Percentiles rank a stretch among this genome's conserved stretches.
Evolutionary conservation across 2,329 filamentous ascomycete species (phyloP).

Genomic region (Pseudogymnoascus sp.): DNA sequence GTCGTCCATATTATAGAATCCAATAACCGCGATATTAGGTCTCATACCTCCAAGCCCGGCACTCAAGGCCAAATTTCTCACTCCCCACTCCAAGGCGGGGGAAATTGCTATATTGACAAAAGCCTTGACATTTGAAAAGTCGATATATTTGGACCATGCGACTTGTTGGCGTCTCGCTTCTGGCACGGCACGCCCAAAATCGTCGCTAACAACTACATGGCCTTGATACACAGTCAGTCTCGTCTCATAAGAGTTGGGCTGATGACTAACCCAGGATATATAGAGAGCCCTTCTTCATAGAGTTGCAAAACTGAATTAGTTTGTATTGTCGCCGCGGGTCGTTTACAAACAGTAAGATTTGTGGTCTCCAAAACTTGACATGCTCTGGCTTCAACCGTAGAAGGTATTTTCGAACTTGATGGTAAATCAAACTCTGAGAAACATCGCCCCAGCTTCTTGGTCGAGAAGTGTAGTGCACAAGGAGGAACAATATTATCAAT

Average conservation of each 20-base stretch:
- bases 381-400: conserved; percentile 78
- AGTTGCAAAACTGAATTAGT: conserved; percentile 86
- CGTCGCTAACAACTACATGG: conserved; percentile 78
- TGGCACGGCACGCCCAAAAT: conserved; percentile 71
- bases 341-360: conserved; percentile 78
- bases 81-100: conserved; percentile 76
- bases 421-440: conserved; percentile 81
- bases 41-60: conserved; percentile 82
- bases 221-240: conserved; percentile 52
- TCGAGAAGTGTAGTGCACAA: conserved; percentile 79
- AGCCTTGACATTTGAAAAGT: conserved; percentile 79
- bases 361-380: conserved; percentile 89
- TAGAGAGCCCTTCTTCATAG: conserved; percentile 76
- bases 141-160: conserved; percentile 80
- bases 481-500: conserved; percentile 67
- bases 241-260: neutral
- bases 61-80: conserved; percentile 73
- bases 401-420: conserved; percentile 81
- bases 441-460: conserved; percentile 89
- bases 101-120: conserved; percentile 84
- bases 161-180: conserved; percentile 76
- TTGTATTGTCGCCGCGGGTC: conserved; percentile 74
- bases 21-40: conserved; percentile 77
- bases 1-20: conserved; percentile 75
- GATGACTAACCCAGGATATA: conserved; percentile 38